phyloP scores from a whole-genome alignment of 371 early-diverging fungal species.

The Funneliformis caledonium region DNA sequence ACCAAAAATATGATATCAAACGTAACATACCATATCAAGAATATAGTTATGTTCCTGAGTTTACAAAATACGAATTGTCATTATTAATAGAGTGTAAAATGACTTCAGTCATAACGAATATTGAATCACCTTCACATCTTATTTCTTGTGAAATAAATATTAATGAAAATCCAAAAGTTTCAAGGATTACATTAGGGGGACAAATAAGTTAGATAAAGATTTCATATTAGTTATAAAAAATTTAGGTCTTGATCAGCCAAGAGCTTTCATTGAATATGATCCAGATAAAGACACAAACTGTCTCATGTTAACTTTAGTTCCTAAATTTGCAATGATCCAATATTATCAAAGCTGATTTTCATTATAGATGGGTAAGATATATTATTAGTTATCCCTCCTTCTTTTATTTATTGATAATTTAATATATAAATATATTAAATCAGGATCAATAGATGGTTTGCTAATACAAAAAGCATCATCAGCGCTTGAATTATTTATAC shows the following conservation, averaged over 20 bases:
- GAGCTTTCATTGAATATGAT: conserved; percentile 50
- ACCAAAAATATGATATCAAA: conserved; percentile 48
- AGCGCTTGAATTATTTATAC: conserved; percentile 48
- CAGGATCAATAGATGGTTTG: conserved; percentile 42
- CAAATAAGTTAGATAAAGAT: conserved; percentile 31
- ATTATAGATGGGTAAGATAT: conserved; percentile 52
- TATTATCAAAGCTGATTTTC: conserved; percentile 53
- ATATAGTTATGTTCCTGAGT: too few species aligned
- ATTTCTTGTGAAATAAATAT: conserved; percentile 34
- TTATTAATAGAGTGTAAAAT: conserved; percentile 3
- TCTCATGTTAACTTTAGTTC: conserved; percentile 52
- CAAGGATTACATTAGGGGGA: conserved; percentile 15
- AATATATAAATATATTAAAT: conserved; percentile 40
- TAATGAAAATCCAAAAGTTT: conserved; percentile 12
- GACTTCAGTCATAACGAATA: conserved; percentile 9
- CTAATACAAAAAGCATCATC: conserved; percentile 39
- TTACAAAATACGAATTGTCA: not conserved
- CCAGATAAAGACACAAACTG: conserved; percentile 48
- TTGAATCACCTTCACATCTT: conserved; percentile 27
- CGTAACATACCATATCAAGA: not conserved
- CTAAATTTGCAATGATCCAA: conserved; percentile 50
- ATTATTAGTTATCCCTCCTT: not conserved
- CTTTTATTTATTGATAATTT: not conserved
- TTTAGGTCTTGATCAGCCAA: conserved; percentile 37
- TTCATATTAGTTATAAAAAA: conserved; percentile 31